Evolutionary conservation across 2,329 filamentous ascomycete species (phyloP), one percentile per base, ranked within the genome.

Genomic region (Phoma sp.): DNA sequence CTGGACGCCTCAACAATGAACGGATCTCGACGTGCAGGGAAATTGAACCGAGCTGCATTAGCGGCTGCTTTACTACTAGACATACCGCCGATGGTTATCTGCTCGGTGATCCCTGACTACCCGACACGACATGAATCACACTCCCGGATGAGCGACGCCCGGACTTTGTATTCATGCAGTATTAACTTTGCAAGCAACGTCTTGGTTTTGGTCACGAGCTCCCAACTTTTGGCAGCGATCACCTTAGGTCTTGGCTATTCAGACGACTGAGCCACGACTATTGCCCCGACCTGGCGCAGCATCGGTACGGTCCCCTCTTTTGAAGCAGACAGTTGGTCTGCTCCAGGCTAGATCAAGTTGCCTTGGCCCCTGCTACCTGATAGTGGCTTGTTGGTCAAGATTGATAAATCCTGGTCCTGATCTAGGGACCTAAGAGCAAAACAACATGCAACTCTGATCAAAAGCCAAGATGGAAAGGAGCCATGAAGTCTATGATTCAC

Each of bases 1-100:
- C 29, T 49, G 46, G 35, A 36, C 46, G 37, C 25, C 22, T 7
- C 8, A 9, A 29, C 18, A n/a, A 41, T 35, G 11, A 29, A 30
- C 36, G 14, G 36, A 38, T 14, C n/a, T 48, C n/a, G 36, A 40
- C 45, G 47, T 22, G 35, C 41, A 38, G 50, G 50, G 47, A 42
- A 40, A 22, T 35, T 33, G 36, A 44, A 43, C 47, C 45, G 48
- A 54, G 25, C 14, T 39, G 37, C 30, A 4, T 40, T 53, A 50
- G 50, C 38, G 14, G 23, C 11, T 39, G 14, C 24, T 7, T 18
- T 27, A 18, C 14, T 25, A 49, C 18, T 32, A 40, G 39, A 24
- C 36, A 40, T n/a, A n/a, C 35, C 29, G 22, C 29, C 14, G 32
- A 11, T 18, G 11, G 3, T 32, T 23, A 41, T 45, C 41, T 41